phyloP scores from a whole-genome alignment of 2,329 filamentous ascomycete species.

The Fonsecaea erecta region DNA sequence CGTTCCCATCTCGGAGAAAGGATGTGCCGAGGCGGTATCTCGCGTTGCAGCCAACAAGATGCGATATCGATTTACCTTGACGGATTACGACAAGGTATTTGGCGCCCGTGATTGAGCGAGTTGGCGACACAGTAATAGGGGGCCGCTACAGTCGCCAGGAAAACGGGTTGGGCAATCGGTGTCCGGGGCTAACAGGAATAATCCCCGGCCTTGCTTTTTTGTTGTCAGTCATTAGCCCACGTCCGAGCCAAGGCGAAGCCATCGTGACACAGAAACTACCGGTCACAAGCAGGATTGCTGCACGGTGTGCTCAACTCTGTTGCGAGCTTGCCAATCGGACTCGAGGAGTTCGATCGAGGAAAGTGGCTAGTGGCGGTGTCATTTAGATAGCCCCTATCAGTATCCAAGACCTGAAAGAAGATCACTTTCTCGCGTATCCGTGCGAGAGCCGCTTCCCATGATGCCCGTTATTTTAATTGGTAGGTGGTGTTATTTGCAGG shows the following conservation, averaged over 20 bases:
- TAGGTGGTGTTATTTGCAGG: neutral
- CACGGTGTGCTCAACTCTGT: neutral
- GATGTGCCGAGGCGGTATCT: conserved; percentile 71
- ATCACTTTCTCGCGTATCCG: neutral
- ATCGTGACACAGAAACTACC: neutral
- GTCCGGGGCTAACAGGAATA: neutral
- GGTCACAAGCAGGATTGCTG: neutral
- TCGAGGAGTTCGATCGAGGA: neutral
- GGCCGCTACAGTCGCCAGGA: neutral
- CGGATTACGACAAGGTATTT: conserved; percentile 70
- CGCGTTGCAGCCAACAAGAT: conserved; percentile 73
- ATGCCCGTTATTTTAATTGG: neutral
- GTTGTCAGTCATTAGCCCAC: neutral
- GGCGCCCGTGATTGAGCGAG: conserved; percentile 43
- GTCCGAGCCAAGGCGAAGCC: neutral
- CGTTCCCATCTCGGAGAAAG: conserved; percentile 72
- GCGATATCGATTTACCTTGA: conserved; percentile 67
- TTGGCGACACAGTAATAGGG: neutral
- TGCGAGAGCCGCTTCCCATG: neutral
- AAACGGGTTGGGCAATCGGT: neutral
- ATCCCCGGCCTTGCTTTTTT: neutral
- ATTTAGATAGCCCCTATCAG: neutral
- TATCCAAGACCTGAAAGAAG: neutral
- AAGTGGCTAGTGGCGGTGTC: neutral
- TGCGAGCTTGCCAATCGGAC: neutral